Conservation (phyloP, 345 rosid species). For the Acer campestre region DNA sequence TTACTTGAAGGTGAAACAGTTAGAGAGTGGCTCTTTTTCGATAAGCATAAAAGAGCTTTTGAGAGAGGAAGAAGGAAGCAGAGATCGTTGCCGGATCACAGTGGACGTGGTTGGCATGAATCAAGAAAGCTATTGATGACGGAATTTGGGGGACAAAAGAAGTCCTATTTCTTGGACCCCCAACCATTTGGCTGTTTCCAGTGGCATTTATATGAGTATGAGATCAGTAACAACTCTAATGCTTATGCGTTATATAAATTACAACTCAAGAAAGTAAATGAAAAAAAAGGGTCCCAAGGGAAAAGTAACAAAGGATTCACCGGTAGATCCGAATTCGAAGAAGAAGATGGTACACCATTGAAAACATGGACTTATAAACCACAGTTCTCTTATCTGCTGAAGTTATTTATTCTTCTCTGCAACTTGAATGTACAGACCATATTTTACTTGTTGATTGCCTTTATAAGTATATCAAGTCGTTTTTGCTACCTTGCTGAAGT, state of each 20-base stretch:
- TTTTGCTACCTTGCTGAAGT: not conserved
- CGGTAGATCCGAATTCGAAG: slow-evolving; percentile 75
- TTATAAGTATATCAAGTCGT: too few relatives aligned
- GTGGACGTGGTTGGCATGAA: slow-evolving; percentile 94
- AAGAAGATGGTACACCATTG: slow-evolving; percentile 82
- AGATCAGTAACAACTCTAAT: slow-evolving; percentile 45
- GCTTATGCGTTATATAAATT: slow-evolving; percentile 65
- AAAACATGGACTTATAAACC: slow-evolving; percentile 41
- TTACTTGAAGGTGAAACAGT: slow-evolving; percentile 69
- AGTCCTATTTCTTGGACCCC: slow-evolving; percentile 96
- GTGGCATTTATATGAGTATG: slow-evolving; percentile 89
- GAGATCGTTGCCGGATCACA: slow-evolving; percentile 86
- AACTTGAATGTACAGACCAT: too few relatives aligned
- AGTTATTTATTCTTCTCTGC: not conserved
- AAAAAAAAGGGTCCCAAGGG: slow-evolving; percentile 75
- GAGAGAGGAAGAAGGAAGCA: slow-evolving; percentile 92
- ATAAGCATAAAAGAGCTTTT: slow-evolving; percentile 86
- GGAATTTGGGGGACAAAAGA: slow-evolving; percentile 75
- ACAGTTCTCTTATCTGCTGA: not conserved
- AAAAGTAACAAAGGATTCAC: slow-evolving; percentile 56
- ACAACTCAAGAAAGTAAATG: slow-evolving; percentile 56
- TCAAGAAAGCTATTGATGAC: slow-evolving; percentile 83
- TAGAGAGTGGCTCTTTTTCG: slow-evolving; percentile 91
- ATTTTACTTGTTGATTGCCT: not conserved
- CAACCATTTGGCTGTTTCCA: slow-evolving; percentile 69